Conservation (phyloP, 1,284 basidiomycete species). For the Cutaneotrichosporon curvatum region DNA sequence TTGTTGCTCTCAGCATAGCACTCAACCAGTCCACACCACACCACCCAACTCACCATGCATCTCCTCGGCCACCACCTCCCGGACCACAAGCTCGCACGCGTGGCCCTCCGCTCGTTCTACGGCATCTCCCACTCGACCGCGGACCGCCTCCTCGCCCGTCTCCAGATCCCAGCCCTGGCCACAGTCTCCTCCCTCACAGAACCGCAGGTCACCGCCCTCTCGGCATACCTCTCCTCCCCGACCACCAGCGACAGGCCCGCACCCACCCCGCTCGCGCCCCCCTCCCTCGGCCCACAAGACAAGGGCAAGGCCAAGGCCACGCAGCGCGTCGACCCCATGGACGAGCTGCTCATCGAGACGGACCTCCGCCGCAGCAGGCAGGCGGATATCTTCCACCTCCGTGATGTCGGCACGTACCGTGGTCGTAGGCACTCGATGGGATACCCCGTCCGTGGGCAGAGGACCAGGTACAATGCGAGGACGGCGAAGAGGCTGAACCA, state of each 20-base stretch:
- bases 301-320: conserved; percentile 4
- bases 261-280: conserved; percentile 30
- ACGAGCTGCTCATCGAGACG: conserved; percentile 50
- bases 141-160: conserved; percentile 48
- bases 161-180: conserved; percentile 49
- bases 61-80: conserved; percentile 49
- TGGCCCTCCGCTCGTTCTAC: conserved; percentile 52
- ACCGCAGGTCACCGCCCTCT: conserved; percentile 51
- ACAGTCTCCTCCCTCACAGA: conserved; percentile 47
- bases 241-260: conserved; percentile 31
- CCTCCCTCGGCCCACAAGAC: neutral
- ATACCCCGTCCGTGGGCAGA: conserved; percentile 52
- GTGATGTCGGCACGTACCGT: conserved; percentile 50
- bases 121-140: conserved; percentile 50
- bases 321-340: conserved; percentile 47
- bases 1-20: conserved; percentile 1
- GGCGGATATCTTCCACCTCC: conserved; percentile 51
- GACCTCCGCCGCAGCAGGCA: conserved; percentile 49
- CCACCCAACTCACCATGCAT: conserved; percentile 34
- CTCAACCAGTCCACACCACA: neutral
- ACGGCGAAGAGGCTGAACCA: conserved; percentile 51
- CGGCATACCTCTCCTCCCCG: conserved; percentile 52
- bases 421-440: conserved; percentile 51
- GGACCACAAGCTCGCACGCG: conserved; percentile 48
- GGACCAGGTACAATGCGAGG: conserved; percentile 50